phyloP scores from a whole-genome alignment of 805 yeast genomes.

The Pichia cabralensis region DNA sequence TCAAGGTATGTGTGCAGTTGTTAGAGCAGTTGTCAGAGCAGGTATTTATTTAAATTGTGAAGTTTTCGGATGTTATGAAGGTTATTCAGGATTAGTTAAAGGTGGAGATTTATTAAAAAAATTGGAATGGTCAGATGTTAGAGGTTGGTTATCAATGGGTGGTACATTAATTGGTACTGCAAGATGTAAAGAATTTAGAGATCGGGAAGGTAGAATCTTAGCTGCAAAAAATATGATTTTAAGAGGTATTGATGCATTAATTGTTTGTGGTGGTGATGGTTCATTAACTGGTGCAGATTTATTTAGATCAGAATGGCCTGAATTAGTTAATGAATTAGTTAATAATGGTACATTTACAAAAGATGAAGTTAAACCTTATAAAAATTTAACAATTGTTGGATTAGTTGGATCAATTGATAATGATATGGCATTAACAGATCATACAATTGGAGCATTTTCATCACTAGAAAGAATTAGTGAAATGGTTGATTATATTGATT shows the following conservation, averaged over 20 bases:
- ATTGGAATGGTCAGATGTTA: conserved; percentile 88
- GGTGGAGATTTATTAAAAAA: conserved; percentile 73
- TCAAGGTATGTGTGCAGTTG: conserved; percentile 97
- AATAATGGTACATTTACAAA: conserved; percentile 44
- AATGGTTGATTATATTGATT: conserved; percentile 92
- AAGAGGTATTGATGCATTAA: conserved; percentile 86
- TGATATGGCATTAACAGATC: conserved; percentile 95
- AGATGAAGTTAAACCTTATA: conserved; percentile 51
- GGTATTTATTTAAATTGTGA: conserved; percentile 85
- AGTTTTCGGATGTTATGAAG: conserved; percentile 86
- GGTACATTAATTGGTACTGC: conserved; percentile 98
- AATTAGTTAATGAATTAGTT: conserved; percentile 64
- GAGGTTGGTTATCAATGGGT: conserved; percentile 88
- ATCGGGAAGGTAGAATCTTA: conserved; percentile 70
- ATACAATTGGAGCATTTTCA: conserved; percentile 93
- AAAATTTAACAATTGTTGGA: conserved; percentile 79
- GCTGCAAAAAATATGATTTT: conserved; percentile 80
- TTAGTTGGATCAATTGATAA: conserved; percentile 95
- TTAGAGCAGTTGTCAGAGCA: conserved; percentile 89
- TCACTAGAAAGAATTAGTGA: conserved; percentile 88
- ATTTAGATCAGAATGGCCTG: conserved; percentile 93
- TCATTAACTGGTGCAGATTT: conserved; percentile 95
- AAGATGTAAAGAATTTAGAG: conserved; percentile 75
- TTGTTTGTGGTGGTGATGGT: conserved; percentile 98
- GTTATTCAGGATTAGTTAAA: conserved; percentile 83